Percentiles rank a stretch among this genome's conserved stretches.
phyloP scores from a whole-genome alignment of 345 rosid genomes.

The Nasturtium officinale region DNA sequence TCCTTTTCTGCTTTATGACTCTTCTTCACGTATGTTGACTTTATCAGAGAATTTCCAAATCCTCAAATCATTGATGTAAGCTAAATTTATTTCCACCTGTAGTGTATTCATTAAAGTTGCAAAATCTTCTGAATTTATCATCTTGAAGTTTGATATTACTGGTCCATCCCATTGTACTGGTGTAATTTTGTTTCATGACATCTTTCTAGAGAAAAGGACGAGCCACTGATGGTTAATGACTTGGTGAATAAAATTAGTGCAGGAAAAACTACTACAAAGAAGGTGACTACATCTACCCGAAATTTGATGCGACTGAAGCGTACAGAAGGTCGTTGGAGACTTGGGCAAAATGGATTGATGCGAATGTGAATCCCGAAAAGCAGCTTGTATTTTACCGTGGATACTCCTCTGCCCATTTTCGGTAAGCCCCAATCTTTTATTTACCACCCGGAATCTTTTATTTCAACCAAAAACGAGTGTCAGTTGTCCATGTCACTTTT shows the following conservation, averaged over 20 bases:
- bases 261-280: conserved; percentile 93
- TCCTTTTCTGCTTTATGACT: conserved; percentile 17
- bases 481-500: conserved; percentile 18
- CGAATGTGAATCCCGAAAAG: conserved; percentile 55
- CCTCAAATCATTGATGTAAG: not conserved
- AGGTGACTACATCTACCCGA: conserved; percentile 78
- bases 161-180: conserved; percentile 11
- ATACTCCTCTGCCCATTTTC: conserved; percentile 94
- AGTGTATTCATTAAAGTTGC: not conserved
- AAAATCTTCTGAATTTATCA: conserved; percentile 12
- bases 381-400: conserved; percentile 89
- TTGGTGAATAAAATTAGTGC: conserved; percentile 40
- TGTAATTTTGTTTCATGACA: conserved; percentile 17
- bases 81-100: not conserved
- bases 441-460: not conserved
- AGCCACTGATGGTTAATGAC: conserved; percentile 24
- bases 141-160: conserved; percentile 2
- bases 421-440: conserved; percentile 44
- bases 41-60: not conserved
- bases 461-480: not conserved
- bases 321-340: conserved; percentile 80
- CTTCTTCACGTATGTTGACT: not conserved
- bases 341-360: conserved; percentile 85
- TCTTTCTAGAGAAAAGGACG: conserved; percentile 1
- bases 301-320: conserved; percentile 84